phyloP scores from a whole-genome alignment of 116 monocot genomes.

The Posidonia oceanica region DNA sequence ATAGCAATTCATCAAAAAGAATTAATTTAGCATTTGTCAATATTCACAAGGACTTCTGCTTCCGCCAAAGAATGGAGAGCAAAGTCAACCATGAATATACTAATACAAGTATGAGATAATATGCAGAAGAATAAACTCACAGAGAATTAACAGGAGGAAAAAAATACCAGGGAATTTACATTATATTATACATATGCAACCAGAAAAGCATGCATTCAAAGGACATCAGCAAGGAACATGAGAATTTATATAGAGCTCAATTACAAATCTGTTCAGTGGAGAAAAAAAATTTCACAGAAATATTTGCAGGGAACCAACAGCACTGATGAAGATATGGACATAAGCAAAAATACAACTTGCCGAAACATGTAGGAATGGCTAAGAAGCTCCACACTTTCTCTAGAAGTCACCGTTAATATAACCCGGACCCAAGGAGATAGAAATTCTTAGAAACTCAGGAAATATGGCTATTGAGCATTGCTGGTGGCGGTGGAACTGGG shows the following conservation, averaged over 20 bases:
- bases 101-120: too few species aligned
- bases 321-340: neutral
- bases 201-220: neutral
- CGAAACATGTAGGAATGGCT: neutral
- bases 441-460: neutral
- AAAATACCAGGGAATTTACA: neutral
- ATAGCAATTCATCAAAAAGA: too few species aligned
- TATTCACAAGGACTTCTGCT: too few species aligned
- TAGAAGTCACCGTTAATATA: neutral
- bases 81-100: neutral
- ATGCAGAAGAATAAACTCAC: too few species aligned
- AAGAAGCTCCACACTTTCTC: neutral
- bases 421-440: neutral
- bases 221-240: neutral
- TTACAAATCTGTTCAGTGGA: conserved; percentile 2
- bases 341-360: neutral
- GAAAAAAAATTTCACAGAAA: neutral
- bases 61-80: too few species aligned
- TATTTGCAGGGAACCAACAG: conserved; percentile 3
- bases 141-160: too few species aligned
- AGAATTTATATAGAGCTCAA: neutral
- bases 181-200: neutral
- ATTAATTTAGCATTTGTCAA: too few species aligned
- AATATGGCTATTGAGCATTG: conserved; percentile 26
- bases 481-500: conserved; percentile 23